Evolutionary conservation across 352 stramenopile species (phyloP), one percentile per base, ranked within the genome.

Genomic region (Globisporangium irregulare): DNA sequence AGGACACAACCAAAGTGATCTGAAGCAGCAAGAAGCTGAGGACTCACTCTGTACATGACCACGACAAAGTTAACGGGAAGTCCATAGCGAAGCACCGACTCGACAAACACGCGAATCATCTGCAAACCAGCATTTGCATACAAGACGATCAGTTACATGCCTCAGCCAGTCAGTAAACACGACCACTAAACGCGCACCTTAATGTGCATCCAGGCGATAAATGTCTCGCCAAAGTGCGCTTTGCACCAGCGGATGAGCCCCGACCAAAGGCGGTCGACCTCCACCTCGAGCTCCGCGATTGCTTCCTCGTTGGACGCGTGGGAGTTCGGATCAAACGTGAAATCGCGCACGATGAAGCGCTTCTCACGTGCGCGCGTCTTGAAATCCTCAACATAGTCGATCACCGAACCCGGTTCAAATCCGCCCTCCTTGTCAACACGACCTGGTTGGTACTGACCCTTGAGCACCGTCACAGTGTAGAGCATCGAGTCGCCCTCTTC

Each of bases 171-270:
- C 41, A 48, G 41, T n/a, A 48, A n/a, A 50, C 43, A 24, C 7
- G 18, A 51, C 43, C 18, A 51, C 18, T 4, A 24, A 62, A 6
- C 18, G 20, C 72, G 12, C 15, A 98, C 92, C 89, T 99, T 99
- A 70, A 99, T 96, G 75, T 99, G 97, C 89, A 99, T 98, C 97
- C 97, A 99, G 12, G 95, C 96, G 57, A 98, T 97, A 71, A 99
- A 99, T 10, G 94, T 94, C 78, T 99, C 97, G 73, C 96, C 95
- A 78, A 98, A 99, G 76, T 99, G 97, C 22, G 94, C 96, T 79
- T 98, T 98, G 88, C 97, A 99, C 97, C 97, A 99, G 64, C 96
- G 92, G 59, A 98, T 92, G 63, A 99, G 91, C 7, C 92, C 93
- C 46, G 85, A 96, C 75, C 94, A 97, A 70, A 98, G 93, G 57